These are phyloP conservation scores for Pythium dissotocum DNA, from an alignment of 352 stramenopile species.

Conservation along the genomic window DNA sequence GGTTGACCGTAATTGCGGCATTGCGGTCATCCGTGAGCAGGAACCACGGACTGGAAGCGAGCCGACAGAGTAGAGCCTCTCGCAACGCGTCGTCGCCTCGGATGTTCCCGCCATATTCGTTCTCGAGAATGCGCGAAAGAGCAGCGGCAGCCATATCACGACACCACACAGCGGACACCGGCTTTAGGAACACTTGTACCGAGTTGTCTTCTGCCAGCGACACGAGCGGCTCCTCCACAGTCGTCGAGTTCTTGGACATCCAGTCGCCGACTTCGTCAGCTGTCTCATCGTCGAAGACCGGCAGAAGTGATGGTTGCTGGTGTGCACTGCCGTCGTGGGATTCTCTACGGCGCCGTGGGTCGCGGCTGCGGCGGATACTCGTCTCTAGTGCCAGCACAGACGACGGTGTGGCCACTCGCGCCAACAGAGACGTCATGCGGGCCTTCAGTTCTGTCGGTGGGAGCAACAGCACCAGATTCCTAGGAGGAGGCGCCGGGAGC, in stretches of 20 bases:
- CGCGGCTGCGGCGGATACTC: constrained; percentile 65
- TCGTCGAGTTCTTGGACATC: constrained; percentile 80
- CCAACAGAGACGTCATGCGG: constrained; percentile 56
- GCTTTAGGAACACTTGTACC: constrained; percentile 76
- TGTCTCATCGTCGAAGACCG: constrained; percentile 65
- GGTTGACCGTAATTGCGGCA: constrained; percentile 18
- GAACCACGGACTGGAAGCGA: constrained; percentile 67
- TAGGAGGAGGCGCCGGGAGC: constrained; percentile 46
- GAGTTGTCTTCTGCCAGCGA: constrained; percentile 75
- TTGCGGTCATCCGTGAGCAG: constrained; percentile 51
- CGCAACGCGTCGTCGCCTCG: constrained; percentile 61
- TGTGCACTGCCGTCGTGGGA: constrained; percentile 19
- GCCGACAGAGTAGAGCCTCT: constrained; percentile 65
- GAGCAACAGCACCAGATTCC: constrained; percentile 62
- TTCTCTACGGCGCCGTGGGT: constrained; percentile 51
- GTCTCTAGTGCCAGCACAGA: constrained; percentile 73
- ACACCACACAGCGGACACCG: constrained; percentile 55
- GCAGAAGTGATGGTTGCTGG: constrained; percentile 49
- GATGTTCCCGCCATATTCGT: constrained; percentile 72
- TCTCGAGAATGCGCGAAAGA: constrained; percentile 69
- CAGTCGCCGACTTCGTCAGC: constrained; percentile 74
- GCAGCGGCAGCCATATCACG: constrained; percentile 74
- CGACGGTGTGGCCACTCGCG: constrained; percentile 71
- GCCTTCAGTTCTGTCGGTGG: constrained; percentile 75
- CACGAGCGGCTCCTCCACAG: constrained; percentile 76